A percentile compares a stretch with the other conserved stretches of the same genome.
These are phyloP conservation scores for Yamadazyma dendronema DNA, from an alignment of 1,139 yeast genomes.

Conservation along the genomic window DNA sequence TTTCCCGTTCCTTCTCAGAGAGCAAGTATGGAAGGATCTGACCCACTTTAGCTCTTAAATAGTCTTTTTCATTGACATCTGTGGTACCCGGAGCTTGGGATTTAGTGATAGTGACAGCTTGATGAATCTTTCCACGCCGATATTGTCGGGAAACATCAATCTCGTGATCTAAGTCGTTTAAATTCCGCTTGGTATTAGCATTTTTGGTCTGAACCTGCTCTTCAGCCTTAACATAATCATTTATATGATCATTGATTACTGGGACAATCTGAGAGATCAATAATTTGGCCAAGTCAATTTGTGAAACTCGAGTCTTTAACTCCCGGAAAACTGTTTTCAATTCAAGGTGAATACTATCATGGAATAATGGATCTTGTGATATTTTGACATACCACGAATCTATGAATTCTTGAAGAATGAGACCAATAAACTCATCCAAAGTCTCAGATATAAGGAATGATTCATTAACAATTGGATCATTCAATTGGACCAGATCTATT, in stretches of 20 bases:
- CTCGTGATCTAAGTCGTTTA: constrained; percentile 45
- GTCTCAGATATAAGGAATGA: constrained; percentile 55
- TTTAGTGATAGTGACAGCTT: constrained; percentile 50
- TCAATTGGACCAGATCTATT: constrained; percentile 4
- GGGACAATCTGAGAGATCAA: constrained; percentile 64
- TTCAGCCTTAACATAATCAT: constrained; percentile 53
- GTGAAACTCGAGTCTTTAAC: constrained; percentile 40
- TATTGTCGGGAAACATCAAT: constrained; percentile 60
- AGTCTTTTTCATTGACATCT: constrained; percentile 50
- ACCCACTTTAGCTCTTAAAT: constrained; percentile 45
- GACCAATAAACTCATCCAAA: constrained; percentile 49
- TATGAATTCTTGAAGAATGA: constrained; percentile 61
- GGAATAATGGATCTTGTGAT: constrained; percentile 49
- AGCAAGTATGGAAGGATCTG: constrained; percentile 52
- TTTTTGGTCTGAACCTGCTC: constrained; percentile 28
- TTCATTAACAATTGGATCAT: constrained; percentile 42
- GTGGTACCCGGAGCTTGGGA: constrained; percentile 21
- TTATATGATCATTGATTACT: constrained; percentile 62
- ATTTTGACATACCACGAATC: constrained; percentile 60
- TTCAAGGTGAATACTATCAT: constrained; percentile 50
- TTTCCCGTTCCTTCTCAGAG: constrained; percentile 47
- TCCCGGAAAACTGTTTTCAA: constrained; percentile 42
- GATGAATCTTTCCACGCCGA: constrained; percentile 58
- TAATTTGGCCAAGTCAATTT: constrained; percentile 55
- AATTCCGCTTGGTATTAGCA: constrained; percentile 16